Evolutionary conservation across 2,329 filamentous ascomycete species (phyloP), one percentile per base, ranked within the genome.

Genomic region (Diaporthe citriasiana): DNA sequence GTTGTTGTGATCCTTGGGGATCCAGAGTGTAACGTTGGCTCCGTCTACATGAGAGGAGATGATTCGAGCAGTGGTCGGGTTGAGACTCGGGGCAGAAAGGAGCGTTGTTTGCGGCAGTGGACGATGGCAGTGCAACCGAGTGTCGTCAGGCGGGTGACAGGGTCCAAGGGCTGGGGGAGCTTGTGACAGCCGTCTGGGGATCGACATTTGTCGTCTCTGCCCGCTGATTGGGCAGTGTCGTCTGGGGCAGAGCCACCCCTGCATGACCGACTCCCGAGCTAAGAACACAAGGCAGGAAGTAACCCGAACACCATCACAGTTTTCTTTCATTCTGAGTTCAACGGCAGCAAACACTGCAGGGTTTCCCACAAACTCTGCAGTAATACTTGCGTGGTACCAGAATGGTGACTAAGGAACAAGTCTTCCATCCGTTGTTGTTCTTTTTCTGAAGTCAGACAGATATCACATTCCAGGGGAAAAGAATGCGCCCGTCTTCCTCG

Each of bases 21-120:
- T 45, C 0, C 55, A 68, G 51, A 45, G 42, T 42, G 33, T 38
- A 38, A n/a, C n/a, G 30, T 50, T 45, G 51, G 51, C 25, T 25
- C 40, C 45, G 40, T 57, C 71, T 73, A 55, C 47, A 73, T 55
- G 47, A 73, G 60, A 27, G 71, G 53, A 50, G 51, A 74, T 80
- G 65, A 33, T 35, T 38, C 42, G 55, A 42, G 33, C 12, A 9
- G 45, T 45, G 19, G 42, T 33, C 57, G 27, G 45, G 42, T 59
- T 45, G 59, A 45, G 40, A 38, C 42, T 50, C 40, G 45, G 12
- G 56, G 63, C n/a, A 38, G n/a, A 27, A 53, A 19, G 35, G 69
- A 57, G 55, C 17, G 30, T 51, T n/a, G 30, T 38, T 63, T 71
- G 55, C 55, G 7, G 57, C 30, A 8, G 30, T 51, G 12, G 42